These are phyloP conservation scores for Rhynchospora tenuis DNA, from an alignment of 176 grass and related monocot genomes.

Conservation along the genomic window DNA sequence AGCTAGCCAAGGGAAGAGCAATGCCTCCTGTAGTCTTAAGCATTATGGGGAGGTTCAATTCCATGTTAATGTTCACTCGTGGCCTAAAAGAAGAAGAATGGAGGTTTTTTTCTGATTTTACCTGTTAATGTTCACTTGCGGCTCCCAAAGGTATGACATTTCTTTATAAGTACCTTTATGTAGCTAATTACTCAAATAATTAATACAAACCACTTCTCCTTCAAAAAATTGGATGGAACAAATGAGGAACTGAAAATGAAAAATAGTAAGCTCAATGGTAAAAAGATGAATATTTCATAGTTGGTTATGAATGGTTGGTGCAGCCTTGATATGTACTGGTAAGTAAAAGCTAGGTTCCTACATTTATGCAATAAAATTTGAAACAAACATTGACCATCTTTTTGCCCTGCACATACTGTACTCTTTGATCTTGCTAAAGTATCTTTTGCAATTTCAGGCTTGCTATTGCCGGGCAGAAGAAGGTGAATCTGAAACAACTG, in stretches of 20 bases:
- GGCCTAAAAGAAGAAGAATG: slow-evolving; percentile 31
- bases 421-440: slow-evolving; percentile 2
- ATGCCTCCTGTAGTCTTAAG: not conserved
- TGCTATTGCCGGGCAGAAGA: not conserved
- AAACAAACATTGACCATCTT: not conserved
- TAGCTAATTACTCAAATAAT: not conserved
- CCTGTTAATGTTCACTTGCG: too few species aligned
- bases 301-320: not conserved
- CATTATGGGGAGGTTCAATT: not conserved
- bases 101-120: slow-evolving; percentile 3
- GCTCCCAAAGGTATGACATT: slow-evolving; percentile 7
- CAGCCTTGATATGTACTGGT: not conserved
- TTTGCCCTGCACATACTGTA: not conserved
- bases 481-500: not conserved
- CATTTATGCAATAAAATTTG: not conserved
- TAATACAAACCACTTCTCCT: not conserved
- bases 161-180: not conserved
- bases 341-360: not conserved
- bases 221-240: not conserved
- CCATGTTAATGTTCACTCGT: slow-evolving; percentile 24
- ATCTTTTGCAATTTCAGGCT: slow-evolving; percentile 1
- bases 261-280: not conserved
- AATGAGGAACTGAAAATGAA: not conserved
- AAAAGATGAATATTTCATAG: not conserved
- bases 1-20: slow-evolving; percentile 5